These are phyloP conservation scores for Aquilaria sinensis DNA, from an alignment of 345 rosid species.

Conservation along the genomic window DNA sequence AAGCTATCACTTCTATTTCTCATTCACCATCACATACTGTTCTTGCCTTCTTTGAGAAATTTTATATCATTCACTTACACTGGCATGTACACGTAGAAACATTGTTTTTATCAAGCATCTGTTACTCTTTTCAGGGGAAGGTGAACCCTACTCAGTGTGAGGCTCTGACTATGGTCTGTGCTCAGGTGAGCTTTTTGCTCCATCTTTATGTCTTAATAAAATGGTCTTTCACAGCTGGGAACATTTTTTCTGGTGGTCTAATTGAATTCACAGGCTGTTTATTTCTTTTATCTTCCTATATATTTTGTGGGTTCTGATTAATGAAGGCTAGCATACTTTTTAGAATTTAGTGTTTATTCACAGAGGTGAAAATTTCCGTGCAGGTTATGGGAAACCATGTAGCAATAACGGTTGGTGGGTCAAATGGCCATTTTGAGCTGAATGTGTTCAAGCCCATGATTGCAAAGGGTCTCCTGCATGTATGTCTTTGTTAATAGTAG, in stretches of 20 bases:
- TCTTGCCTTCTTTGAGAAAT: slow-evolving; percentile 7
- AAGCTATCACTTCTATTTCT: neutral
- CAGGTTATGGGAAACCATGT: slow-evolving; percentile 97
- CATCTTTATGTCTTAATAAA: slow-evolving; percentile 10
- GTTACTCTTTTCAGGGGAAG: slow-evolving; percentile 64
- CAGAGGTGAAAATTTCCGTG: slow-evolving; percentile 11
- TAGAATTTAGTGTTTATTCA: neutral
- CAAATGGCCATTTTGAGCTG: slow-evolving; percentile 93
- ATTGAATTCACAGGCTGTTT: neutral
- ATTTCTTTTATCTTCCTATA: neutral
- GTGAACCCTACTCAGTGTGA: slow-evolving; percentile 99
- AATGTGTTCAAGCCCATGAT: slow-evolving; percentile 98
- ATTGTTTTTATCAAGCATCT: slow-evolving; percentile 10
- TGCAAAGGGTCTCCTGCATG: slow-evolving; percentile 83
- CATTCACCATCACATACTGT: slow-evolving; percentile 7
- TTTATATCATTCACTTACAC: neutral
- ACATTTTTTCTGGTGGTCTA: neutral
- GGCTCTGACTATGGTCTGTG: slow-evolving; percentile 98
- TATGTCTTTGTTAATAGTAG: slow-evolving; percentile 18
- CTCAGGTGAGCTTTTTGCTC: slow-evolving; percentile 54
- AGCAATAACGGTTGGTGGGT: slow-evolving; percentile 84
- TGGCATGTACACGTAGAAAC: too few species aligned
- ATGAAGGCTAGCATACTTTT: neutral
- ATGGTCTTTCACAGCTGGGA: slow-evolving; percentile 4
- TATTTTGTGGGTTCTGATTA: neutral